Conservation (phyloP, 2,329 filamentous ascomycete genomes). For the Fusarium piperis region DNA sequence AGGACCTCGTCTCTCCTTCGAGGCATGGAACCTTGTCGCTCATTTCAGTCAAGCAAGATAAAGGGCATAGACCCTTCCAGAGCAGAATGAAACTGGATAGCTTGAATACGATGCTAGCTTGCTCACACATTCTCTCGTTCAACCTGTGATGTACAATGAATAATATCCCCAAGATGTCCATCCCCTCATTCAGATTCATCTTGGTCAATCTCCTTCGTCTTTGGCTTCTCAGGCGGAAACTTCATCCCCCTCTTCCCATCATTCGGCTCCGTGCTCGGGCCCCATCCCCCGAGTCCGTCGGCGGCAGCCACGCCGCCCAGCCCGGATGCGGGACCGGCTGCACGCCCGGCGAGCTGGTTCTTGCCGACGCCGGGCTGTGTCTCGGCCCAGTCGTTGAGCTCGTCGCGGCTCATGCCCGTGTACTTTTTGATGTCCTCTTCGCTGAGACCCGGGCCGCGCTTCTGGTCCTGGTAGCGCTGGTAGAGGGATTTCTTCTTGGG, state of each 20-base stretch:
- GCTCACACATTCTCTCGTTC: background rate
- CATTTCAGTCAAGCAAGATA: conserved; percentile 18
- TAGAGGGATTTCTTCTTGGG: conserved; percentile 44
- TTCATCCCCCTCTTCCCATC: conserved; percentile 47
- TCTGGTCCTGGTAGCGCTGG: conserved; percentile 46
- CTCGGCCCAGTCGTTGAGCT: conserved; percentile 51
- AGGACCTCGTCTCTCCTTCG: conserved; percentile 24
- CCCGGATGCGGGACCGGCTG: conserved; percentile 44
- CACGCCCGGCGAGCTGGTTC: conserved; percentile 51
- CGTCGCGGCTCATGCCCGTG: conserved; percentile 51
- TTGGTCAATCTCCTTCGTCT: background rate
- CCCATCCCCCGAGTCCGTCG: conserved; percentile 50
- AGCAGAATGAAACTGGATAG: conserved; percentile 1
- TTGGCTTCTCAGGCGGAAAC: conserved; percentile 43
- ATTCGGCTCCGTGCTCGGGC: conserved; percentile 40
- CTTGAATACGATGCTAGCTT: conserved; percentile 1
- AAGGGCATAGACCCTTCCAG: background rate
- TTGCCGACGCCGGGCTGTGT: conserved; percentile 51
- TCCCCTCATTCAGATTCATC: background rate
- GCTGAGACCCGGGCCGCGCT: conserved; percentile 44
- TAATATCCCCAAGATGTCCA: background rate
- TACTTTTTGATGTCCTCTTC: conserved; percentile 54
- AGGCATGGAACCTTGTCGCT: conserved; percentile 17
- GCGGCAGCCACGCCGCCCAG: conserved; percentile 44
- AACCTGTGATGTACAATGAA: background rate